Percentiles rank a stretch among this genome's conserved stretches.
Evolutionary conservation across 495 filamentous ascomycete species (phyloP).

Genomic region (Alectoria sarmentosa): DNA sequence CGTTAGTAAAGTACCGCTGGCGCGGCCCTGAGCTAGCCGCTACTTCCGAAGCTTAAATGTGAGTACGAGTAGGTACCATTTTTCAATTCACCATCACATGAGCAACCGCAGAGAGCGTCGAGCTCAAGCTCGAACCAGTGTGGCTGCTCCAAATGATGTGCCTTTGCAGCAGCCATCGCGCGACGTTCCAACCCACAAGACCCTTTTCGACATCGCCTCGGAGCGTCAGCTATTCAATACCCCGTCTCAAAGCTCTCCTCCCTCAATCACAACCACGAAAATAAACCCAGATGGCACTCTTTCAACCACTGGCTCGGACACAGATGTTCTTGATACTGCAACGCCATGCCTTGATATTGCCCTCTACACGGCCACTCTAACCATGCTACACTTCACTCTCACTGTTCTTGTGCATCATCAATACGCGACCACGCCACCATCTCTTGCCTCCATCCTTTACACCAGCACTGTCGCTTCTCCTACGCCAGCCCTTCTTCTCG

Average conservation of each 20-base stretch:
- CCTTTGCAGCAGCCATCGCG: conserved; percentile 21
- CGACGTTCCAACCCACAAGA: conserved; percentile 30
- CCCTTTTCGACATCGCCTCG: conserved; percentile 45
- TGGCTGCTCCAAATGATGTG: conserved; percentile 25
- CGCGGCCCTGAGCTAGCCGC: neutral
- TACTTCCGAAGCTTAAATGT: conserved; percentile 9
- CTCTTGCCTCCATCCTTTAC: conserved; percentile 43
- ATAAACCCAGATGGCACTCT: conserved; percentile 28
- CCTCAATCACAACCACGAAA: conserved; percentile 20
- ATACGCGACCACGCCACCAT: conserved; percentile 63
- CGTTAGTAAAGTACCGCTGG: too few relatives aligned
- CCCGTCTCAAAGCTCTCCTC: conserved; percentile 2
- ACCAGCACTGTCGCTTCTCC: conserved; percentile 39
- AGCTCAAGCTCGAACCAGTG: conserved; percentile 31
- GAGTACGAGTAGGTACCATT: too few relatives aligned
- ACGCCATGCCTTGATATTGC: conserved; percentile 42
- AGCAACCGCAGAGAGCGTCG: conserved; percentile 46
- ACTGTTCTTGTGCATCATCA: conserved; percentile 89
- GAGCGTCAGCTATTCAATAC: conserved; percentile 37
- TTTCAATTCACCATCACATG: neutral
- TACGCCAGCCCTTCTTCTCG: conserved; percentile 45
- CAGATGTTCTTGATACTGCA: conserved; percentile 11
- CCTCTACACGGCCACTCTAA: conserved; percentile 55
- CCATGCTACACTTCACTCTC: conserved; percentile 78
- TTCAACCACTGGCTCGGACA: conserved; percentile 4